A percentile compares a stretch with the other conserved stretches of the same genome.
These are phyloP conservation scores for Emergomyces pasteurianus DNA, from an alignment of 2,329 filamentous ascomycete species.

Conservation along the genomic window DNA sequence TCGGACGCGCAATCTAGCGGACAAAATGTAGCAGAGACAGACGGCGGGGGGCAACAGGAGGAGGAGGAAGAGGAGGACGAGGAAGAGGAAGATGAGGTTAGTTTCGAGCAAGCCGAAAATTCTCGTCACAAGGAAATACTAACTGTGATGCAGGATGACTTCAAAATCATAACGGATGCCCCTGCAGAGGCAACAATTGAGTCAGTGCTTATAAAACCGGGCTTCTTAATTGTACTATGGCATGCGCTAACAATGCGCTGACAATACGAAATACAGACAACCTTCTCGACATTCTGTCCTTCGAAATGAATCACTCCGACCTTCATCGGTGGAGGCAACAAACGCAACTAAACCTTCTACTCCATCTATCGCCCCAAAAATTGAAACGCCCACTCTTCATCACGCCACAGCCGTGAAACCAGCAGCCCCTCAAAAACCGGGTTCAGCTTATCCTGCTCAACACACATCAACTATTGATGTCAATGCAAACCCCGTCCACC, in stretches of 20 bases:
- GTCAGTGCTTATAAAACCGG: constrained; percentile 24
- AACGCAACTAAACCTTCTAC: constrained; percentile 23
- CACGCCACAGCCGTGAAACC: constrained; percentile 24
- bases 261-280: constrained; percentile 18
- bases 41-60: constrained; percentile 22
- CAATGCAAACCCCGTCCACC: constrained; percentile 68
- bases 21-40: constrained; percentile 13
- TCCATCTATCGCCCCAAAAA: constrained; percentile 16
- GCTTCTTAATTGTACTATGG: background rate
- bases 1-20: constrained; percentile 16
- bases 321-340: constrained; percentile 22
- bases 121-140: constrained; percentile 3
- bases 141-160: constrained; percentile 30
- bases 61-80: constrained; percentile 27
- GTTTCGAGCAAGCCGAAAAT: constrained; percentile 13
- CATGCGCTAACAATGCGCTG: no score
- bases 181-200: constrained; percentile 29
- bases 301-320: constrained; percentile 24
- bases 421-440: constrained; percentile 36
- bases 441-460: constrained; percentile 54
- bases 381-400: constrained; percentile 23
- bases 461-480: constrained; percentile 75
- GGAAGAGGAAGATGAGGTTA: constrained; percentile 21
- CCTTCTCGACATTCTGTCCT: constrained; percentile 28
- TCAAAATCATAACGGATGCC: constrained; percentile 39